A percentile compares a stretch with the other conserved stretches of the same genome.
phyloP scores from a whole-genome alignment of 352 stramenopile genomes.

The Globisporangium heterothallicum region DNA sequence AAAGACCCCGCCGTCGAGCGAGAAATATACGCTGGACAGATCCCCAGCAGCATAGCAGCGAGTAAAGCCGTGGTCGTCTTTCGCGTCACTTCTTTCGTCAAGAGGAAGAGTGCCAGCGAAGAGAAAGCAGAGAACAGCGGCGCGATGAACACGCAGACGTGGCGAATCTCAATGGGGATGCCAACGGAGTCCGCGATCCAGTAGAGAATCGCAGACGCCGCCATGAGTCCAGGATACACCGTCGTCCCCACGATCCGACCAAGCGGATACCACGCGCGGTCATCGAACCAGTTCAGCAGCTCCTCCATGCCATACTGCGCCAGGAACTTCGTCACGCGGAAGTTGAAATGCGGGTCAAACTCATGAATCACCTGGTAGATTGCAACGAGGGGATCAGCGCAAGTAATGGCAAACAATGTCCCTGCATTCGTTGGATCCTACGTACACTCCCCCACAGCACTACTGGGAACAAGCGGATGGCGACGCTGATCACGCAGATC shows the following conservation, averaged over 20 bases:
- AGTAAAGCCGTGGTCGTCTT: slow-evolving; percentile 69
- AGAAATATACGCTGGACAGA: slow-evolving; percentile 97
- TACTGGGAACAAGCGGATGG: slow-evolving; percentile 90
- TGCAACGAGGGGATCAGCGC: background rate
- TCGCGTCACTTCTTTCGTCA: slow-evolving; percentile 80
- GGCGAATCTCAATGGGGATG: slow-evolving; percentile 68
- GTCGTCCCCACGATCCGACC: slow-evolving; percentile 90
- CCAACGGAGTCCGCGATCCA: slow-evolving; percentile 53
- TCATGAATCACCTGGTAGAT: slow-evolving; percentile 82
- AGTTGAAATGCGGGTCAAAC: slow-evolving; percentile 98
- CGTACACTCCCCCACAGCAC: slow-evolving; percentile 85
- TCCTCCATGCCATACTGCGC: slow-evolving; percentile 86
- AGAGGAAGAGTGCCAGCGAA: slow-evolving; percentile 81
- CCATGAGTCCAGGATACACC: slow-evolving; percentile 92
- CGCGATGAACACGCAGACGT: slow-evolving; percentile 89
- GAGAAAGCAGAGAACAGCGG: slow-evolving; percentile 85
- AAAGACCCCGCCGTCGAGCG: slow-evolving; percentile 96
- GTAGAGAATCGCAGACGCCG: slow-evolving; percentile 74
- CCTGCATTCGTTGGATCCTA: slow-evolving; percentile 6
- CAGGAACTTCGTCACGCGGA: slow-evolving; percentile 96
- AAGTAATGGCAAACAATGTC: background rate
- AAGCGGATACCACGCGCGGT: slow-evolving; percentile 93
- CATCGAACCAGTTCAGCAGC: slow-evolving; percentile 98
- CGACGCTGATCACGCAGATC: slow-evolving; percentile 86
- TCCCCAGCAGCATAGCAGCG: slow-evolving; percentile 89